phyloP scores from a whole-genome alignment of 441 rosid species.

The Pelargonium australe region DNA sequence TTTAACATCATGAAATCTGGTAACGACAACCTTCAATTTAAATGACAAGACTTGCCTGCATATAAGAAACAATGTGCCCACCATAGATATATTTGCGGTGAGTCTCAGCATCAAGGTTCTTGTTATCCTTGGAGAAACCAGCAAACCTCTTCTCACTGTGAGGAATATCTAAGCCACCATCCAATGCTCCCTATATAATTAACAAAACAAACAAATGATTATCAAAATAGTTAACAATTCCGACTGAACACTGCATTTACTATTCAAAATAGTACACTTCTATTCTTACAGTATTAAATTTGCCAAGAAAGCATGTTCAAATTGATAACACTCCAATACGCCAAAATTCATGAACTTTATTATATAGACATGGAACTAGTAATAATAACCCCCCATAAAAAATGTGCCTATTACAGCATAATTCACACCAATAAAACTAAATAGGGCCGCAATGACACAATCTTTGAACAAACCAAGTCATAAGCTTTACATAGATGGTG shows the following conservation, averaged over 20 bases:
- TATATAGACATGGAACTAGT: too few species aligned
- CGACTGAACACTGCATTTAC: background rate
- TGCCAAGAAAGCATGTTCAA: too few species aligned
- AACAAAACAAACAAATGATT: background rate
- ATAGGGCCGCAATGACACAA: background rate
- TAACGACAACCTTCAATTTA: background rate
- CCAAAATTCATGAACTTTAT: too few species aligned
- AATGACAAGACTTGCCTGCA: conserved; percentile 36
- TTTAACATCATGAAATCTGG: background rate
- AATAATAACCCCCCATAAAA: background rate
- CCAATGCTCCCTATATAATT: conserved; percentile 62
- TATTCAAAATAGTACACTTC: background rate
- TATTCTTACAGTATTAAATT: too few species aligned
- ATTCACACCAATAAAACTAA: background rate
- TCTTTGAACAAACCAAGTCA: too few species aligned
- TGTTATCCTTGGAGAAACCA: conserved; percentile 64
- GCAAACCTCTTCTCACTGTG: conserved; percentile 94
- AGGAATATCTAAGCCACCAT: conserved; percentile 87
- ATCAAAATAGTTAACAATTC: background rate
- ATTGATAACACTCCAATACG: too few species aligned
- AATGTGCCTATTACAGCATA: background rate
- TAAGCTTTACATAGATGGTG: too few species aligned
- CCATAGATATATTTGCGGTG: conserved; percentile 75
- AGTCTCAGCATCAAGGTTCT: conserved; percentile 72
- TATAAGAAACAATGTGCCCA: conserved; percentile 74